Evolutionary conservation across 352 stramenopile species (phyloP).

Genomic region (Bremia lactucae): DNA sequence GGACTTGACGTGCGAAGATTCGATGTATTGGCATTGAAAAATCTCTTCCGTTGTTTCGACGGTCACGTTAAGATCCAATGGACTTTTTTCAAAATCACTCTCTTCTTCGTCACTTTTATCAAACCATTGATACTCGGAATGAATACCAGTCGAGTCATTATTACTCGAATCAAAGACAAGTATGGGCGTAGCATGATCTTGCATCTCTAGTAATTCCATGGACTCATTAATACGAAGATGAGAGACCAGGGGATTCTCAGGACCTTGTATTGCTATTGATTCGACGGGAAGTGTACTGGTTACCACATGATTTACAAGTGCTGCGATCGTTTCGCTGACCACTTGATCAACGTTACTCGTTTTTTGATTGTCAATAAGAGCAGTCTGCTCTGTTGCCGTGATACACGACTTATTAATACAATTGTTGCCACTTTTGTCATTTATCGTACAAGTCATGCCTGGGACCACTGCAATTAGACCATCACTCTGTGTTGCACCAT

Average conservation of each 20-base stretch:
- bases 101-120: conserved; percentile 26
- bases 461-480: neutral
- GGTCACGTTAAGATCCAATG: conserved; percentile 11
- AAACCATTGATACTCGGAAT: conserved; percentile 33
- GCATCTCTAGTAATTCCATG: conserved; percentile 15
- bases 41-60: conserved; percentile 17
- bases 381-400: neutral
- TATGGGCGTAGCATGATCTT: conserved; percentile 15
- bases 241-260: conserved; percentile 5
- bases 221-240: conserved; percentile 24
- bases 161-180: conserved; percentile 6
- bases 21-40: too few relatives aligned
- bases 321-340: conserved; percentile 5
- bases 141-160: conserved; percentile 5
- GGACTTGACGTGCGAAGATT: too few relatives aligned
- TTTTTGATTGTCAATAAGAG: neutral
- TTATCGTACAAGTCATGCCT: neutral
- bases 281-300: conserved; percentile 4
- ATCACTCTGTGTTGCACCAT: neutral
- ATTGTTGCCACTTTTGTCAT: neutral
- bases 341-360: neutral
- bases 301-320: conserved; percentile 15
- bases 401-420: neutral
- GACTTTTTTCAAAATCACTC: conserved; percentile 9
- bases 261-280: conserved; percentile 7